Evolutionary conservation across 768 basidiomycete species (phyloP), one percentile per base, ranked within the genome.

Genomic region (Butyriboletus loyo): DNA sequence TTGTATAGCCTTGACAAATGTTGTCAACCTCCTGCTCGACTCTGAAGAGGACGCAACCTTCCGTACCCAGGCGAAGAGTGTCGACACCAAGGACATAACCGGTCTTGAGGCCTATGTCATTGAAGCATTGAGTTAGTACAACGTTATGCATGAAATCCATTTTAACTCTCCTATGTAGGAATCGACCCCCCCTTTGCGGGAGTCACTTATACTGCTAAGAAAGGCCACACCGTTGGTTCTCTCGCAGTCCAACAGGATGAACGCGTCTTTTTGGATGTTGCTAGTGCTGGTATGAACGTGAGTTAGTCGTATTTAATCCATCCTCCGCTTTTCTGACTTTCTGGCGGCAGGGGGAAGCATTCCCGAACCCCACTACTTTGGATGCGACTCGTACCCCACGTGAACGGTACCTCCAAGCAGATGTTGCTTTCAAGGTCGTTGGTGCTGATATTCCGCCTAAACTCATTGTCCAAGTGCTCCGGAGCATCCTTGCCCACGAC

Each of bases 121-220:
- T 19, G 90, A 92, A 65, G 86, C 86, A 14, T 65, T 89, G 54
- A 80, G 87, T 89, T 48, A 59, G 86, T 79, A 0, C 17, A 51
- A n/a, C 5, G 10, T 41, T 31, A n/a, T 10, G 31, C 5, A 17
- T 11, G 25, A 5, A 42, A 25, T 25, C 13, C 3, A 35, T 52
- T 14, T 50, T 64, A 19, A 65, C 35, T 13, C 19, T 15, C 27
- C 8, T 51, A 2, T 47, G 9, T 47, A 90, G 87, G 89, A 48
- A 73, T 89, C 44, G 84, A 86, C 39, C 87, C 89, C 10, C 78
- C 84, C 4, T 84, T 91, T 74, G 78, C 76, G 49, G 88, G 89
- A 49, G 79, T 81, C 30, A 84, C 79, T 61, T 86, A 86, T 46
- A 65, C 79, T 50, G 77, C 80, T 0, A 66, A 76, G 42, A 73